A percentile compares a stretch with the other conserved stretches of the same genome.
Conservation (phyloP, 2,329 filamentous ascomycete species). For the Aspergillus floridensis region DNA sequence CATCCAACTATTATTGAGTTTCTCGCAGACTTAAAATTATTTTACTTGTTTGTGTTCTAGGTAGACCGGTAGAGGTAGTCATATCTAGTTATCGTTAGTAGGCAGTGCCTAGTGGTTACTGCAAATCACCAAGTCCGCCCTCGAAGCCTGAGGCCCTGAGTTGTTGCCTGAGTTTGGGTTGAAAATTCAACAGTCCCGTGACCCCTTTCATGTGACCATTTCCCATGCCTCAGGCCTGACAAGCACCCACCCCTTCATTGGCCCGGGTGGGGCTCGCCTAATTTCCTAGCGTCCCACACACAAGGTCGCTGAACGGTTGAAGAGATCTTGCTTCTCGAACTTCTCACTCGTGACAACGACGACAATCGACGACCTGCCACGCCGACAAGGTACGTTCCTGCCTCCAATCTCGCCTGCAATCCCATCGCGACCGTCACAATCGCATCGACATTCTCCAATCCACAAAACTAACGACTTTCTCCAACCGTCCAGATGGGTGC, state of each 20-base stretch:
- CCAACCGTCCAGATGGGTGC: conserved; percentile 75
- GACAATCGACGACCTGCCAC: conserved; percentile 43
- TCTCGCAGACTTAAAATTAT: too few relatives aligned
- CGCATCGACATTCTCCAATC: background rate
- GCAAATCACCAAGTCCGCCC: too few relatives aligned
- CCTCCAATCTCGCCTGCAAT: background rate
- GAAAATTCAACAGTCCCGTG: background rate
- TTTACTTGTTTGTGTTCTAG: too few relatives aligned
- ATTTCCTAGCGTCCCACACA: conserved; percentile 45
- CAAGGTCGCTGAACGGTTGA: conserved; percentile 32
- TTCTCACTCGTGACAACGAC: conserved; percentile 43
- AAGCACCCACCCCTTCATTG: conserved; percentile 18
- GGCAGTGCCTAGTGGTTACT: background rate
- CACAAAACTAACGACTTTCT: conserved; percentile 14
- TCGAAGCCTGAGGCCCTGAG: background rate
- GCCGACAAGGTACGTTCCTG: conserved; percentile 45
- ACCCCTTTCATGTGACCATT: too few relatives aligned
- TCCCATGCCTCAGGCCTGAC: conserved; percentile 17
- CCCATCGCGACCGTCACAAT: background rate
- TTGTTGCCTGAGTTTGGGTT: conserved; percentile 12
- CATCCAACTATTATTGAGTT: too few relatives aligned
- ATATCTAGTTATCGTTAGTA: too few relatives aligned
- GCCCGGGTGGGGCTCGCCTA: conserved; percentile 35
- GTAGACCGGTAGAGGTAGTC: too few relatives aligned
- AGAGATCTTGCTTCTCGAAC: conserved; percentile 33